phyloP scores from a whole-genome alignment of 805 yeast genomes.

The Nakazawaea peltata region DNA sequence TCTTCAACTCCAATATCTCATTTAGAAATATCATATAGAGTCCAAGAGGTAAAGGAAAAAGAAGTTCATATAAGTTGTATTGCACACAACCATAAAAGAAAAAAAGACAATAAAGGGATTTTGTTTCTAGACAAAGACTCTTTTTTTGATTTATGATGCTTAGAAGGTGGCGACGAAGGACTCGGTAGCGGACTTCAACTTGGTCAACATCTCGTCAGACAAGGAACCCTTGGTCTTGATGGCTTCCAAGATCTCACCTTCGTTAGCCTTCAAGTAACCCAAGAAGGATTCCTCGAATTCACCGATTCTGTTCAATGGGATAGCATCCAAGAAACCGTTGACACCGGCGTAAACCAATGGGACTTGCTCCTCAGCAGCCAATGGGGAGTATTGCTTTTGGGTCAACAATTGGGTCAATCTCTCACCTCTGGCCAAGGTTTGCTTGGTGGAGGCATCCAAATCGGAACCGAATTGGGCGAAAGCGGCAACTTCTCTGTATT shows the following conservation, averaged over 20 bases:
- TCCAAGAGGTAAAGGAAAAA: too few species aligned
- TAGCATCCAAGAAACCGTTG: constrained; percentile 92
- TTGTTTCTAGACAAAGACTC: too few species aligned
- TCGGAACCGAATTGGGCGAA: constrained; percentile 99
- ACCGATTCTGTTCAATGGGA: constrained; percentile 79
- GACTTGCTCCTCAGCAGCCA: constrained; percentile 98
- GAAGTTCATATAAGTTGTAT: too few species aligned
- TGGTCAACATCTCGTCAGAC: constrained; percentile 76
- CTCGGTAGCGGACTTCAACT: constrained; percentile 88
- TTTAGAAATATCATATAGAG: too few species aligned
- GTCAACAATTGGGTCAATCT: constrained; percentile 98
- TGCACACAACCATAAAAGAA: too few species aligned
- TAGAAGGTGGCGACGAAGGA: constrained; percentile 87
- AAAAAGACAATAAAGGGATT: too few species aligned
- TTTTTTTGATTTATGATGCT: too few species aligned
- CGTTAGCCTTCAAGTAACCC: constrained; percentile 87
- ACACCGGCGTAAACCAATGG: constrained; percentile 99
- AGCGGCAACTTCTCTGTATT: constrained; percentile 99
- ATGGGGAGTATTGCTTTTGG: constrained; percentile 95
- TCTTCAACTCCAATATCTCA: too few species aligned
- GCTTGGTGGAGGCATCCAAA: constrained; percentile 99
- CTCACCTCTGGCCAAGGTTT: constrained; percentile 99
- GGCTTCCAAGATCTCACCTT: constrained; percentile 73
- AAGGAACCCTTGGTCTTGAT: constrained; percentile 88
- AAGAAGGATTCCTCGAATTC: constrained; percentile 91